These are phyloP conservation scores for Pythium insidiosum DNA, from an alignment of 352 stramenopile species.

Conservation along the genomic window DNA sequence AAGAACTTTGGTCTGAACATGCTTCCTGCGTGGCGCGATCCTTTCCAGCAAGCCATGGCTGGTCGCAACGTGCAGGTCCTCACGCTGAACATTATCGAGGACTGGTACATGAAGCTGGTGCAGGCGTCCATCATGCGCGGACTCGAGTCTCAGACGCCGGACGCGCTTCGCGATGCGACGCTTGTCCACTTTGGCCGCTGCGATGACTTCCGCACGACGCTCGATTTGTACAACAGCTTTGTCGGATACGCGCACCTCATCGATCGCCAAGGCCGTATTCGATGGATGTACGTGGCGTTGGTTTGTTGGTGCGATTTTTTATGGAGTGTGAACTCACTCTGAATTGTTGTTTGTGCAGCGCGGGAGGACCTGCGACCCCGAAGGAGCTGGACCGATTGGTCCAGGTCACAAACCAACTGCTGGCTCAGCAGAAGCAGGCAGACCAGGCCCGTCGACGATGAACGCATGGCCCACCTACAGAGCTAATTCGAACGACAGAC, in stretches of 20 bases:
- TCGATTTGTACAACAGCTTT: conserved; percentile 83
- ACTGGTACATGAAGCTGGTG: conserved; percentile 87
- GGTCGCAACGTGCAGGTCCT: conserved; percentile 41
- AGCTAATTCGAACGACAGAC: not conserved
- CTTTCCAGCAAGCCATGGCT: conserved; percentile 44
- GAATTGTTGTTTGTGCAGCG: conserved; percentile 28
- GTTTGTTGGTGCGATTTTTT: no score
- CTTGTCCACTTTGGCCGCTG: conserved; percentile 70
- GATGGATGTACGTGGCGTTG: conserved; percentile 66
- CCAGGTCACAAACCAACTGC: conserved; percentile 49
- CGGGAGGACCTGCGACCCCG: conserved; percentile 47
- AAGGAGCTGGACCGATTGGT: conserved; percentile 51
- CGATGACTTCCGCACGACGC: conserved; percentile 70
- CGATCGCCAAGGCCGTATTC: conserved; percentile 71
- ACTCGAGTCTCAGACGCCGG: conserved; percentile 40
- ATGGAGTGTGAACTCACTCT: conserved; percentile 4
- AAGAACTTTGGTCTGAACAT: conserved; percentile 84
- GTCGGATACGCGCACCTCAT: conserved; percentile 80
- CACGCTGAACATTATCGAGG: conserved; percentile 80
- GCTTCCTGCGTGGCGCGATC: conserved; percentile 65
- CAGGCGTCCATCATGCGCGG: conserved; percentile 55
- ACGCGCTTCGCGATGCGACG: conserved; percentile 36
- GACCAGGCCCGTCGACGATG: conserved; percentile 20
- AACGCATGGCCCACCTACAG: not conserved
- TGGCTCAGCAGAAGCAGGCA: conserved; percentile 32